These are phyloP conservation scores for Guyanaporus albipodus DNA, from an alignment of 768 basidiomycete species.

Conservation along the genomic window DNA sequence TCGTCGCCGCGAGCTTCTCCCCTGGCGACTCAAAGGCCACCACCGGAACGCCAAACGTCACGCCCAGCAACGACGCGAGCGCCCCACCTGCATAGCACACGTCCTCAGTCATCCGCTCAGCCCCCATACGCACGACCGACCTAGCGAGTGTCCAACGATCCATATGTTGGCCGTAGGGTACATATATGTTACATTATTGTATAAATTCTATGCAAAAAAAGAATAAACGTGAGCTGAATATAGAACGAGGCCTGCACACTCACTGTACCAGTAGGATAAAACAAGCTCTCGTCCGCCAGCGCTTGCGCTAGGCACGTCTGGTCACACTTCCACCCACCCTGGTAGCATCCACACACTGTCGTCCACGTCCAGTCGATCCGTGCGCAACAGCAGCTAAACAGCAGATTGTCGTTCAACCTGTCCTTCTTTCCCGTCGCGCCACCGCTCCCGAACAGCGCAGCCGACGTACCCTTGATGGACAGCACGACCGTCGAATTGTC, in stretches of 20 bases:
- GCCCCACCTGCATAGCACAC: slow-evolving; percentile 49
- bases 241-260: too few species aligned
- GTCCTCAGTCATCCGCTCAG: too few species aligned
- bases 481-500: slow-evolving; percentile 84
- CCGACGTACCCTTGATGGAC: slow-evolving; percentile 93
- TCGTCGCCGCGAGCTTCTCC: slow-evolving; percentile 70
- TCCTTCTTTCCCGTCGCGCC: slow-evolving; percentile 90
- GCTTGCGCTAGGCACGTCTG: slow-evolving; percentile 73
- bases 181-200: slow-evolving; percentile 90
- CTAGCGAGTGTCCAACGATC: slow-evolving; percentile 76
- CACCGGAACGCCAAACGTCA: slow-evolving; percentile 85
- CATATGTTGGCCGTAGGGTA: slow-evolving; percentile 90
- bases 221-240: too few species aligned
- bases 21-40: slow-evolving; percentile 90
- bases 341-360: slow-evolving; percentile 87
- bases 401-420: slow-evolving; percentile 87
- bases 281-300: slow-evolving; percentile 74
- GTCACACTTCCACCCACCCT: slow-evolving; percentile 77
- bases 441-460: slow-evolving; percentile 63
- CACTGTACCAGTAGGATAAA: slow-evolving; percentile 88
- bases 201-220: slow-evolving; percentile 64
- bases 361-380: slow-evolving; percentile 91
- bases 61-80: slow-evolving; percentile 76
- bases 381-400: slow-evolving; percentile 96
- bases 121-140: slow-evolving; percentile 24